These are phyloP conservation scores for Arxiozyma heterogenica DNA, from an alignment of 1,139 yeast species.

Conservation along the genomic window DNA sequence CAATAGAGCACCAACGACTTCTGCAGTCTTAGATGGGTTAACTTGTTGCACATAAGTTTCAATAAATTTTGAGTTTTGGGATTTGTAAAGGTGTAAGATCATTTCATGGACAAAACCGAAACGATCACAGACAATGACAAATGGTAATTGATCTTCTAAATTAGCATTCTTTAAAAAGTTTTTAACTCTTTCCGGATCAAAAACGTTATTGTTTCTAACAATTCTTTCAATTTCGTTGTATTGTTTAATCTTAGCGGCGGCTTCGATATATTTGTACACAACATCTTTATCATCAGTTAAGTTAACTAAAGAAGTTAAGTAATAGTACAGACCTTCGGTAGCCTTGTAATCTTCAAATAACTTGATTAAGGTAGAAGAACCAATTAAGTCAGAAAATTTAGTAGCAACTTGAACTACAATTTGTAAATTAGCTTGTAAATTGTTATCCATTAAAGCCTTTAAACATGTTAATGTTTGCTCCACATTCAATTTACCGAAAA, in stretches of 20 bases:
- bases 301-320: conserved; percentile 86
- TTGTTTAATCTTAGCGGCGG: conserved; percentile 88
- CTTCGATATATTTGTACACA: conserved; percentile 89
- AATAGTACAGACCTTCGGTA: conserved; percentile 87
- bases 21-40: conserved; percentile 90
- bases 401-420: conserved; percentile 95
- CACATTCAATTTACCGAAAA: conserved; percentile 88
- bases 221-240: conserved; percentile 90
- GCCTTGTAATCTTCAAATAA: conserved; percentile 90
- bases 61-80: conserved; percentile 89
- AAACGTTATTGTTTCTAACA: conserved; percentile 87
- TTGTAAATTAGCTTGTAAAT: conserved; percentile 82
- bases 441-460: conserved; percentile 72
- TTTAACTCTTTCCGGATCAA: conserved; percentile 95
- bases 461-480: conserved; percentile 88
- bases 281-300: conserved; percentile 91
- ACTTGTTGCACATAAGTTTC: conserved; percentile 97
- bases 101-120: conserved; percentile 87
- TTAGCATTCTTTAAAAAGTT: conserved; percentile 91
- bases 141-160: conserved; percentile 90
- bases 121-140: conserved; percentile 93
- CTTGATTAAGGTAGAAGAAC: conserved; percentile 75
- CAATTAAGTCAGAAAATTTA: conserved; percentile 88
- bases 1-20: conserved; percentile 88
- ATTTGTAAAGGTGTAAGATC: conserved; percentile 85